phyloP scores from a whole-genome alignment of 129 eudicot species.

The Flaveria brownii region DNA sequence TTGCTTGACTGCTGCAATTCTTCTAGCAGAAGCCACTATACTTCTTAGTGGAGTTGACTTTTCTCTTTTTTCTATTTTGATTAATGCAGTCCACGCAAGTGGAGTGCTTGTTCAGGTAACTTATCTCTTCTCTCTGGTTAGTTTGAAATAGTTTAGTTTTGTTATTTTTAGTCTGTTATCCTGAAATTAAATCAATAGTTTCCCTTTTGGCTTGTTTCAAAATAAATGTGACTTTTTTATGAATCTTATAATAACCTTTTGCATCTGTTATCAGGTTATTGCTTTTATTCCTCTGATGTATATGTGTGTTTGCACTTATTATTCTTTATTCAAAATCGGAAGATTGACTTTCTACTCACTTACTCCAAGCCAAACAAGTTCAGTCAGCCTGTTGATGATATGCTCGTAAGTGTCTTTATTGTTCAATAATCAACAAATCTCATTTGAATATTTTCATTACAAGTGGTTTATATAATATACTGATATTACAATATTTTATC shows the following conservation, averaged over 20 bases:
- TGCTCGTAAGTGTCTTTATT: slow-evolving; percentile 60
- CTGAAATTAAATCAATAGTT: not conserved
- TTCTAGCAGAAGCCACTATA: slow-evolving; percentile 88
- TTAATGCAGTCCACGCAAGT: slow-evolving; percentile 47
- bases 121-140: not conserved
- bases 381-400: slow-evolving; percentile 92
- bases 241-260: slow-evolving; percentile 1
- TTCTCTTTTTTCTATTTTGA: slow-evolving; percentile 73
- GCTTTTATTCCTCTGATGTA: slow-evolving; percentile 75
- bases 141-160: no score
- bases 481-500: slow-evolving; percentile 25
- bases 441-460: not conserved
- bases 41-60: slow-evolving; percentile 78
- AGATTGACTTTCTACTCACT: slow-evolving; percentile 79
- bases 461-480: slow-evolving; percentile 1
- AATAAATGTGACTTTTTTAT: not conserved
- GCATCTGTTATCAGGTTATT: slow-evolving; percentile 51
- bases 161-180: no score
- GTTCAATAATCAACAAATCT: slow-evolving; percentile 5
- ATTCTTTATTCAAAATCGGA: slow-evolving; percentile 80
- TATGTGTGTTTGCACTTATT: slow-evolving; percentile 90
- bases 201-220: not conserved
- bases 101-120: slow-evolving; percentile 85
- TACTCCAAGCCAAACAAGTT: slow-evolving; percentile 92
- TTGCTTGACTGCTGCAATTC: slow-evolving; percentile 81